Base-by-base conservation (phyloP, 2,329 filamentous ascomycete species). In the Ilyonectria mors-panacis region DNA sequence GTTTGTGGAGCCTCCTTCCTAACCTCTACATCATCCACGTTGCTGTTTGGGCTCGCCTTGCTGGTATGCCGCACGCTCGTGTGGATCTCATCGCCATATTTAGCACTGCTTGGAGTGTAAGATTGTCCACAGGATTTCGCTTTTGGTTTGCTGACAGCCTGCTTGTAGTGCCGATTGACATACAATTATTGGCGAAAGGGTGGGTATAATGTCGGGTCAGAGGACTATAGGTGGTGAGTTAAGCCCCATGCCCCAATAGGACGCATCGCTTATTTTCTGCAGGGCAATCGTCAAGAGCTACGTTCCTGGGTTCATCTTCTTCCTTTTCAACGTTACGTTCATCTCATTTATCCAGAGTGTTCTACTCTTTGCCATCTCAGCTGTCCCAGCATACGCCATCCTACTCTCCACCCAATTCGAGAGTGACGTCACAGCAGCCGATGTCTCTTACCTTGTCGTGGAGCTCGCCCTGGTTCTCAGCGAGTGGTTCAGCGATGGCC, bases 111-210 rank as follows among this genome's bases (percentile, higher is more conserved):
- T 99, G 96, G 96, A 93, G 92, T 81, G 93, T 94, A 83, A 81
- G 92, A 17, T 37, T 17, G 21, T 17, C 8, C 15, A 42, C 6
- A 6, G 9, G 12, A 21, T 60, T 45, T 42, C 4, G 35, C 37
- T 17, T 19, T 28, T 77, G 3, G 26, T 47, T 33, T 42, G 57
- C 64, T 73, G 30, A 68, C 63, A 9, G 47, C 21, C 17, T 8
- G n/a, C n/a, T 10, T 60, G 26, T 66, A 94, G 93, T 79, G 84
- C 65, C 92, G 96, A 12, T 84, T 99, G 81, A 98, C 95, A 3
- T 98, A 89, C 85, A 99, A 99, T 82, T 99, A 98, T 83, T 97
- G 93, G 91, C 92, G 96, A 65, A 97, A 94, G 80, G 96, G 96
- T 44, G 96, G 96, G 26, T 99, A 99, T 80, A 84, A 87, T 17